These are phyloP conservation scores for Glaciozyma antarctica DNA, from an alignment of 768 basidiomycete genomes.

Conservation along the genomic window DNA sequence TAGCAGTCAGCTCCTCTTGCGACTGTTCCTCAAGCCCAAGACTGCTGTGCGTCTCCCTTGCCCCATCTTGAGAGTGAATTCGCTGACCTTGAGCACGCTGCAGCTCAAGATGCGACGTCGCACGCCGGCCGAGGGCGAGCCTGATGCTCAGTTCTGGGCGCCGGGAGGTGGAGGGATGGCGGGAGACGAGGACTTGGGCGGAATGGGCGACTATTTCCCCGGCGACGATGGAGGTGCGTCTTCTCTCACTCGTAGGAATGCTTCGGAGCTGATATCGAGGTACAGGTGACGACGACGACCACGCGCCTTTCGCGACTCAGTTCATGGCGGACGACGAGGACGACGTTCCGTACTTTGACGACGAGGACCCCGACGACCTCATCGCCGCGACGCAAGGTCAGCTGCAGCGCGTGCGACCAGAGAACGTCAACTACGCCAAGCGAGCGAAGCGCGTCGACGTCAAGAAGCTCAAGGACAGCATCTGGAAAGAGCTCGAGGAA, in stretches of 20 bases:
- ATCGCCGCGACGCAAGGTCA: constrained; percentile 64
- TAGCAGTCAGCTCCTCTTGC: constrained; percentile 75
- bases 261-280: too few relatives aligned
- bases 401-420: constrained; percentile 67
- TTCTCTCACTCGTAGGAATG: neutral
- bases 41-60: constrained; percentile 58
- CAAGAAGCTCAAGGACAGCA: constrained; percentile 90
- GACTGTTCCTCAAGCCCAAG: constrained; percentile 90
- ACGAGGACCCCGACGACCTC: constrained; percentile 49
- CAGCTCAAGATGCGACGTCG: constrained; percentile 86
- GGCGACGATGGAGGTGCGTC: neutral
- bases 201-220: neutral
- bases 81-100: neutral
- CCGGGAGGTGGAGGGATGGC: neutral
- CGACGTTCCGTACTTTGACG: constrained; percentile 36
- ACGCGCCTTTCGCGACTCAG: constrained; percentile 79
- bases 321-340: constrained; percentile 86
- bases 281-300: neutral
- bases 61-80: neutral
- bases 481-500: constrained; percentile 81
- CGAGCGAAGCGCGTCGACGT: constrained; percentile 95
- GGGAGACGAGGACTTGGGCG: neutral
- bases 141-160: constrained; percentile 96
- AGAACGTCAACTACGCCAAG: constrained; percentile 87
- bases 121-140: constrained; percentile 43